A percentile compares a stretch with the other conserved stretches of the same genome.
Conservation (phyloP, 2,329 filamentous ascomycete species). For the Fusarium euwallaceae region DNA sequence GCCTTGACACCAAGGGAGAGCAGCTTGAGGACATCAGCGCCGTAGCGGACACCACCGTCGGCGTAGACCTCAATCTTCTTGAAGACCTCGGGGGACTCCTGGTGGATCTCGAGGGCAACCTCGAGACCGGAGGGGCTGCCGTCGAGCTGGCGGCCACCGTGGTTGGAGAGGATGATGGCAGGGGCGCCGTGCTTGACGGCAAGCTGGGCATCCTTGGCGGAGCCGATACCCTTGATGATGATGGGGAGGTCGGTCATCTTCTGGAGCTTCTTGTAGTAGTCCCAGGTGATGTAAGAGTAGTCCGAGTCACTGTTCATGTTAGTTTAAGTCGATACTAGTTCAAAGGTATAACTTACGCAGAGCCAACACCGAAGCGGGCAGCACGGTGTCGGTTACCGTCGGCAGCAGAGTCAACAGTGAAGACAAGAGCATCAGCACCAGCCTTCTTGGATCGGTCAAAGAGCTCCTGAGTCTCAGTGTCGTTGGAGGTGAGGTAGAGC, state of each 20-base stretch:
- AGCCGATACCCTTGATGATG: conserved; percentile 57
- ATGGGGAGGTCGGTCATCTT: conserved; percentile 55
- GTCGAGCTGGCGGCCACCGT: conserved; percentile 59
- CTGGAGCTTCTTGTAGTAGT: conserved; percentile 53
- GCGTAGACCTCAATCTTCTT: conserved; percentile 55
- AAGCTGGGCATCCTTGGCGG: conserved; percentile 52
- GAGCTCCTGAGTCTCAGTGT: conserved; percentile 50
- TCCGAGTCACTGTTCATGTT: conserved; percentile 35
- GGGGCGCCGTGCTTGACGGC: conserved; percentile 50
- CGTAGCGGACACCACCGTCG: conserved; percentile 60
- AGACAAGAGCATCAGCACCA: conserved; percentile 54
- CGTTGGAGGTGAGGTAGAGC: conserved; percentile 49
- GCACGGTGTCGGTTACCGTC: conserved; percentile 57
- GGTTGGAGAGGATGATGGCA: conserved; percentile 59
- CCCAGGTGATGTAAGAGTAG: conserved; percentile 51
- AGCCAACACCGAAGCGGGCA: conserved; percentile 54
- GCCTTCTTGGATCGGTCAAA: conserved; percentile 50
- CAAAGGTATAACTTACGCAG: conserved; percentile 44
- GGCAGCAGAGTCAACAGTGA: conserved; percentile 57
- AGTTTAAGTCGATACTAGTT: not conserved
- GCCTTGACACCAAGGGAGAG: conserved; percentile 59
- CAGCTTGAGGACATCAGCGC: conserved; percentile 58
- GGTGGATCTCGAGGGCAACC: conserved; percentile 55
- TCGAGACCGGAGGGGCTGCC: conserved; percentile 55
- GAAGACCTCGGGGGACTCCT: conserved; percentile 54